phyloP scores from a whole-genome alignment of 768 basidiomycete genomes.

The Leccinum aurantiacum region DNA sequence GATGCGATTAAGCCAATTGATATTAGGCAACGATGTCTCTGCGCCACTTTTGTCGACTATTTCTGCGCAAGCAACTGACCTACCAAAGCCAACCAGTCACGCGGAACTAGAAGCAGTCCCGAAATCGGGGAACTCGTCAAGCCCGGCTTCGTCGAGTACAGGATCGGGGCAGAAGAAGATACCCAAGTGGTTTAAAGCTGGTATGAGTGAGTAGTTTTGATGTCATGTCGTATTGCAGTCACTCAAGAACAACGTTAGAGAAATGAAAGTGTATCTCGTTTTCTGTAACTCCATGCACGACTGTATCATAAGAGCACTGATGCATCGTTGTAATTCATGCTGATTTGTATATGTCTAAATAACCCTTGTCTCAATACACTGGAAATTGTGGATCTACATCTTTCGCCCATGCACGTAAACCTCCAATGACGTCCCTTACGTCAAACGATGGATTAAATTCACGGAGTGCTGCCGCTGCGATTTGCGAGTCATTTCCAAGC shows the following conservation, averaged over 20 bases:
- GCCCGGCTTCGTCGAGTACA: conserved; percentile 4
- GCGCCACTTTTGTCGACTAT: conserved; percentile 67
- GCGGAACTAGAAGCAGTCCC: conserved; percentile 12
- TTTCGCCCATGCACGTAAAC: conserved; percentile 75
- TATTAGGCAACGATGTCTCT: conserved; percentile 50
- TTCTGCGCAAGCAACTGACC: conserved; percentile 58
- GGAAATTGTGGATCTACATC: conserved; percentile 78
- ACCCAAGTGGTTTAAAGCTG: conserved; percentile 79
- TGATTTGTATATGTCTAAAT: conserved; percentile 7
- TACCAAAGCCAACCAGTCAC: conserved; percentile 58
- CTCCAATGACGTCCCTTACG: conserved; percentile 77
- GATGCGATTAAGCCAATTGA: background rate
- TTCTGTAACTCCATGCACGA: background rate
- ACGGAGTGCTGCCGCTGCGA: conserved; percentile 59
- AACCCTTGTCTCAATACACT: conserved; percentile 54
- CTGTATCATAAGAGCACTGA: conserved; percentile 7
- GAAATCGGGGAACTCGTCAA: conserved; percentile 13
- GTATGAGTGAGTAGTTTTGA: conserved; percentile 45
- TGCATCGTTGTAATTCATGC: conserved; percentile 4
- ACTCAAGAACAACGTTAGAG: conserved; percentile 13
- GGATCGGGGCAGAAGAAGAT: conserved; percentile 51
- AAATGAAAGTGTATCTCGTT: conserved; percentile 42
- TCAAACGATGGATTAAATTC: conserved; percentile 26
- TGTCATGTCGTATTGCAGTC: background rate
- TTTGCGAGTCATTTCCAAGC: conserved; percentile 90